Conservation (phyloP, 129 eudicot species). For the carrot (Daucus carota) region DH1_v3.0 NC_030382.2:30704001-30704500, state of each 20-base stretch:
- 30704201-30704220: too few relatives aligned
- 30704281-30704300: conserved; percentile 27
- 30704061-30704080: background rate
- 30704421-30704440: too few relatives aligned
- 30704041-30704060: background rate
- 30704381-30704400: conserved; percentile 91
- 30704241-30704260: background rate
- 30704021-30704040: conserved; percentile 77
- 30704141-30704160: background rate
- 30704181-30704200: background rate
- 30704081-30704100: too few relatives aligned
- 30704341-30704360: conserved; percentile 65
- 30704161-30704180: background rate
- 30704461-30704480: background rate
- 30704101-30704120: background rate
- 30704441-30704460: too few relatives aligned
- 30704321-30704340: conserved; percentile 58
- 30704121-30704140: background rate
- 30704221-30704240: background rate
- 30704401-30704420: conserved; percentile 52
- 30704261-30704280: background rate
- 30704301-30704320: conserved; percentile 74
- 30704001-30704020: conserved; percentile 53
- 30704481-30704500: conserved; percentile 25
- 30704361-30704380: conserved; percentile 78